Evolutionary conservation across 805 yeast species (phyloP).

Genomic region (Alloascoidea hylecoeti): DNA sequence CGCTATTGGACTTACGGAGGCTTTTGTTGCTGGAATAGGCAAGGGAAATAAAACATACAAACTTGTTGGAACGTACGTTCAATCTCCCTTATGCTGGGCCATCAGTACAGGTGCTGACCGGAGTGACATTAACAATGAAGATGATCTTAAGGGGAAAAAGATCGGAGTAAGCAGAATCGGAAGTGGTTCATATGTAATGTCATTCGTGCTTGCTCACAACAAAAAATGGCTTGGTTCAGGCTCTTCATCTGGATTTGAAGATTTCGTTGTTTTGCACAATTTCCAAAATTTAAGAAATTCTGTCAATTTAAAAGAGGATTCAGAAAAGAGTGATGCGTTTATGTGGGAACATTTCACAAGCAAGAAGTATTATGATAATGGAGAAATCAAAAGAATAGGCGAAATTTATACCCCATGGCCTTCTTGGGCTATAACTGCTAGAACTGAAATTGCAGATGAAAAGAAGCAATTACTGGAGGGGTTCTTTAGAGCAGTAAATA

Average conservation of each 20-base stretch:
- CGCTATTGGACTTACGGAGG: conserved; percentile 86
- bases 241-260: conserved; percentile 20
- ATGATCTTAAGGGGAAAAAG: conserved; percentile 41
- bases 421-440: conserved; percentile 71
- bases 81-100: conserved; percentile 80
- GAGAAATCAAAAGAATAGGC: conserved; percentile 73
- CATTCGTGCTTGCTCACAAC: conserved; percentile 65
- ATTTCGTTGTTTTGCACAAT: conserved; percentile 44
- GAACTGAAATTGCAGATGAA: conserved; percentile 19
- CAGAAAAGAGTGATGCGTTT: conserved; percentile 57
- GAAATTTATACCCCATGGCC: conserved; percentile 95
- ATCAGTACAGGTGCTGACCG: conserved; percentile 63
- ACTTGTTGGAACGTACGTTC: conserved; percentile 70
- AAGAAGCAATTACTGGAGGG: conserved; percentile 14
- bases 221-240: conserved; percentile 25
- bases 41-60: conserved; percentile 53
- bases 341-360: conserved; percentile 96
- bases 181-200: conserved; percentile 78
- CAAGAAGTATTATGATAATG: conserved; percentile 66
- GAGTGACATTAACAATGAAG: conserved; percentile 32
- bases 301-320: conserved; percentile 42
- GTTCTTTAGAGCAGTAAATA: conserved; percentile 41
- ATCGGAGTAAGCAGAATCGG: conserved; percentile 85
- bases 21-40: conserved; percentile 72
- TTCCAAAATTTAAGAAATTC: conserved; percentile 70